Percentiles rank a stretch among this genome's conserved stretches.
Conservation (phyloP, 306 rosid species). For the Herpetospermum pedunculosum region DNA sequence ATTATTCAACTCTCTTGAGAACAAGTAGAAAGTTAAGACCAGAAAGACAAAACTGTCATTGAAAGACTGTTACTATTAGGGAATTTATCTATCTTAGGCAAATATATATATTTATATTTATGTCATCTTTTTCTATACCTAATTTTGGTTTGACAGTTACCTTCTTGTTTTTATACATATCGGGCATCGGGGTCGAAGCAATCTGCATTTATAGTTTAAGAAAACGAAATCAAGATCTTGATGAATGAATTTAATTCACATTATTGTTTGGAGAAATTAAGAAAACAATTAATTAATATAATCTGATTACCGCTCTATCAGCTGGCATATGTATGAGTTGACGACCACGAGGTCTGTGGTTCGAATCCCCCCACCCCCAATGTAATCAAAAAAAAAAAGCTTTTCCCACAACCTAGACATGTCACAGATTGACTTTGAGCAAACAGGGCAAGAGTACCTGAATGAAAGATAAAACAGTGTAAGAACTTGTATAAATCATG, state of each 20-base stretch:
- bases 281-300: neutral
- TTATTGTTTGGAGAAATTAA: neutral
- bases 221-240: neutral
- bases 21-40: neutral
- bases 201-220: conserved; percentile 27
- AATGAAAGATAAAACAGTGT: conserved; percentile 8
- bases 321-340: too few relatives aligned
- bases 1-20: neutral
- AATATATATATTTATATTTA: too few relatives aligned
- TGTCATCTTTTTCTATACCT: too few relatives aligned
- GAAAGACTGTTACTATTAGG: neutral
- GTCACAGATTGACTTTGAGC: conserved; percentile 61
- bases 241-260: neutral
- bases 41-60: neutral
- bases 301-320: conserved; percentile 44
- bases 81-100: too few relatives aligned
- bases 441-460: conserved; percentile 66
- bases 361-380: too few relatives aligned
- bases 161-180: conserved; percentile 35
- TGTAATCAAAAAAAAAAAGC: too few relatives aligned
- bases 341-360: too few relatives aligned
- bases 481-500: neutral
- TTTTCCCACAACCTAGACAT: conserved; percentile 51
- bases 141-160: too few relatives aligned
- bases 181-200: conserved; percentile 62